Evolutionary conservation across 495 filamentous ascomycete species (phyloP), one percentile per base, ranked within the genome.

Genomic region (Clavariopsis aquatica): DNA sequence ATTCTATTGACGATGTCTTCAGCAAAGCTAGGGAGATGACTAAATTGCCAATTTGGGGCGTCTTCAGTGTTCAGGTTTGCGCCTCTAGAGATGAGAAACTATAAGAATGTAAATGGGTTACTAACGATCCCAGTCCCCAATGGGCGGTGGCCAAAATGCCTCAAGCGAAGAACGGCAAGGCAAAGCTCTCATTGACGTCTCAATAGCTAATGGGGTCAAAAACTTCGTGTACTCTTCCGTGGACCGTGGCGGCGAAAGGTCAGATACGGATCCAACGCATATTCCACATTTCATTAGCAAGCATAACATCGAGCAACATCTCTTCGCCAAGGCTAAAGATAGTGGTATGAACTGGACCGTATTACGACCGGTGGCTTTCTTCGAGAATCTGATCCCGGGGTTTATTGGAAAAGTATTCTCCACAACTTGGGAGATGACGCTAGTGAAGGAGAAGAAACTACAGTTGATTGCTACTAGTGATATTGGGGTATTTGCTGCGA

Each of bases 161-260:
- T 78, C 81, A 31, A 66, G 67, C 24, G 84, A 89, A 74, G 81
- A 83, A 64, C 60, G 71, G 3, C 87, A 89, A 70, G 88, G 85
- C n/a, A 84, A 82, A 49, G 75, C 72, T 1, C 74, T 89, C 22
- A 74, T 90, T 62, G 84, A 88, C 58, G 80, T 76, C 5, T 77
- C 85, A 0, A 60, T 90, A 34, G 77, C 77, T 38, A 73, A 81
- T 17, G 78, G 80, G 15, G 84, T 90, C 55, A 76, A 79, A 38
- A 78, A 83, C 69, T 85, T 90, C 72, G 82, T 90, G 15, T 88
- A 88, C 72, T 78, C 75, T 19, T 86, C 83, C 36, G 86, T 88
- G 10, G 88, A 89, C 65, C 84, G 87, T 17, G 84, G 85, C 52
- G 87, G 85, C 26, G 71, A 74, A 1, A 69, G 60, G 24, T 84